phyloP scores from a whole-genome alignment of 1,284 basidiomycete genomes.

The Cutaneotrichosporon mucoides region DNA sequence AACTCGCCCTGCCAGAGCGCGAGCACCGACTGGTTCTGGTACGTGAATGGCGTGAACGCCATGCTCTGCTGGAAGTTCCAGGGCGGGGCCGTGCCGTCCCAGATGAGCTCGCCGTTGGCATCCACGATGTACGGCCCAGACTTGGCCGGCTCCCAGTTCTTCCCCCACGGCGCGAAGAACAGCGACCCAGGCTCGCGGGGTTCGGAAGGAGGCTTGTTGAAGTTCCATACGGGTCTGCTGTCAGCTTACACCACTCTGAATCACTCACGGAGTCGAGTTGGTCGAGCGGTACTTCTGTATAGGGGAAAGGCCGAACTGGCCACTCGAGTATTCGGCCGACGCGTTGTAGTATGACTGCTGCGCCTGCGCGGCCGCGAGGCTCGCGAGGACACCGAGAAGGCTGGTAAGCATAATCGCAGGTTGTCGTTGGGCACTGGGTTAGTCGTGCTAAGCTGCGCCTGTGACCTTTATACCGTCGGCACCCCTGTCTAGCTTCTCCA shows the following conservation, averaged over 20 bases:
- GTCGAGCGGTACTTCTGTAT: too few relatives aligned
- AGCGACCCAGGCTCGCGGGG: slow-evolving; percentile 13
- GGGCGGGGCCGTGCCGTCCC: slow-evolving; percentile 19
- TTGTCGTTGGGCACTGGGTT: too few relatives aligned
- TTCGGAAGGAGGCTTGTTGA: slow-evolving; percentile 15
- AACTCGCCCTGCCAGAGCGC: slow-evolving; percentile 33
- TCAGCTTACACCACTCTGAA: neutral
- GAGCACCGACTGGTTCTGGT: slow-evolving; percentile 27
- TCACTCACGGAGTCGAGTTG: too few relatives aligned
- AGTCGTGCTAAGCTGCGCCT: too few relatives aligned
- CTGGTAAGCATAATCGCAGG: too few relatives aligned
- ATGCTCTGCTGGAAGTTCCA: slow-evolving; percentile 31
- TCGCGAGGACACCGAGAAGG: too few relatives aligned
- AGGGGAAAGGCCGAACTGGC: too few relatives aligned
- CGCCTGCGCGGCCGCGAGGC: too few relatives aligned
- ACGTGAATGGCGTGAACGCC: slow-evolving; percentile 21
- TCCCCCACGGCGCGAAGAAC: slow-evolving; percentile 31
- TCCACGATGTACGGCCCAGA: slow-evolving; percentile 26
- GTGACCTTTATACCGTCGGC: too few relatives aligned
- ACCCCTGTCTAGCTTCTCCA: too few relatives aligned
- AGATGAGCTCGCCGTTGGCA: slow-evolving; percentile 30
- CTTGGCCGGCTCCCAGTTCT: slow-evolving; percentile 14
- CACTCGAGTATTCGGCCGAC: too few relatives aligned
- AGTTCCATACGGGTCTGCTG: slow-evolving; percentile 19
- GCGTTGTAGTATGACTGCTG: too few relatives aligned